These are phyloP conservation scores for Blastobotrys muscicola DNA, from an alignment of 805 yeast genomes.

Conservation along the genomic window DNA sequence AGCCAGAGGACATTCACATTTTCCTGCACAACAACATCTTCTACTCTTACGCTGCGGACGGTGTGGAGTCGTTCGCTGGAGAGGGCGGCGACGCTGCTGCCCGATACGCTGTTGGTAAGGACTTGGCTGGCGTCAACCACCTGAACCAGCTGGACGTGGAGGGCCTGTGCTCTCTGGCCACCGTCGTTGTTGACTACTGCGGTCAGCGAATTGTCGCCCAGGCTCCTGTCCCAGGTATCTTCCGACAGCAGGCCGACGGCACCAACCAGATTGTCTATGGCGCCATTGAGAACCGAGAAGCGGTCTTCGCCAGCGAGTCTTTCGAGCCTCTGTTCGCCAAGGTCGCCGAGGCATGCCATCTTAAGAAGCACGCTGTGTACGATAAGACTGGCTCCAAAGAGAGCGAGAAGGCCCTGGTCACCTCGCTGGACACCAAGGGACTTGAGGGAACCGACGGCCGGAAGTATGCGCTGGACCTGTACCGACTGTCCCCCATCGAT, in stretches of 20 bases:
- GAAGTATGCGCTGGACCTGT: constrained; percentile 73
- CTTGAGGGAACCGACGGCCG: constrained; percentile 78
- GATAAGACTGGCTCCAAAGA: constrained; percentile 31
- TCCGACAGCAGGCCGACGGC: constrained; percentile 34
- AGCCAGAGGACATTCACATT: constrained; percentile 50
- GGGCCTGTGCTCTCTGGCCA: constrained; percentile 62
- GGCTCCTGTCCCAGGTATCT: constrained; percentile 92
- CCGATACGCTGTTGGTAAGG: constrained; percentile 68
- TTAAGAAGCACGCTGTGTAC: constrained; percentile 58
- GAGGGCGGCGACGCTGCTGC: constrained; percentile 84
- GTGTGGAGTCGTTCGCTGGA: constrained; percentile 52
- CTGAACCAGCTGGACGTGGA: constrained; percentile 56
- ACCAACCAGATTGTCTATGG: constrained; percentile 63
- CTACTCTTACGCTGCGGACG: constrained; percentile 69
- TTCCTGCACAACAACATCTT: constrained; percentile 77
- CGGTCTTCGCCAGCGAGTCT: constrained; percentile 40
- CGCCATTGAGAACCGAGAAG: constrained; percentile 47
- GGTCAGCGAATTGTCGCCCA: constrained; percentile 87
- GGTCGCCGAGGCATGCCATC: constrained; percentile 67
- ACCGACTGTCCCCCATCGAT: constrained; percentile 78
- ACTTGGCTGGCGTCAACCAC: constrained; percentile 59
- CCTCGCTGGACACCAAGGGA: constrained; percentile 79
- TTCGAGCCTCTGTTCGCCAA: constrained; percentile 49
- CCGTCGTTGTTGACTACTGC: constrained; percentile 81
- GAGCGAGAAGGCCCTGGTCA: constrained; percentile 40